These are phyloP conservation scores for Dactylellina sp. DNA, from an alignment of 2,329 filamentous ascomycete species.

Conservation along the genomic window DNA sequence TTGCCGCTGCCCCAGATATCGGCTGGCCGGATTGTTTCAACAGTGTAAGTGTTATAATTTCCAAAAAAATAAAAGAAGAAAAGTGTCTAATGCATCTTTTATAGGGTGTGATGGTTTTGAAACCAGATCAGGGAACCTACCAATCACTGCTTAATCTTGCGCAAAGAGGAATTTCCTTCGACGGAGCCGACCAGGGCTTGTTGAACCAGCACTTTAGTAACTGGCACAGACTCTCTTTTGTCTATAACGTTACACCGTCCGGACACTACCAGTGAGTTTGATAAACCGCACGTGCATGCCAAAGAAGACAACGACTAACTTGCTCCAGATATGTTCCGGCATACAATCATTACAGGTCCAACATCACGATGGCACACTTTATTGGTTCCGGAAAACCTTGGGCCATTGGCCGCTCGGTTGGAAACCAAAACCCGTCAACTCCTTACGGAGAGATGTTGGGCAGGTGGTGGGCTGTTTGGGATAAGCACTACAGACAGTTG, in stretches of 20 bases:
- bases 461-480: conserved; percentile 95
- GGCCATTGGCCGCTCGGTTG: conserved; percentile 73
- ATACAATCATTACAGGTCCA: conserved; percentile 90
- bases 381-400: conserved; percentile 94
- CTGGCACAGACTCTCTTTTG: conserved; percentile 90
- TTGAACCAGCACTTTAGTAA: conserved; percentile 92
- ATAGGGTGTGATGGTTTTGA: conserved; percentile 86
- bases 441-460: conserved; percentile 86
- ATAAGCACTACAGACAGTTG: conserved; percentile 77
- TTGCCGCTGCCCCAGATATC: conserved; percentile 87
- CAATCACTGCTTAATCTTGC: conserved; percentile 86
- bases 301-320: conserved; percentile 6
- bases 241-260: conserved; percentile 96
- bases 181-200: conserved; percentile 94
- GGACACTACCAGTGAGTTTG: conserved; percentile 85
- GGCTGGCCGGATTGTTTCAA: conserved; percentile 99
- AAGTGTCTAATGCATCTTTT: not conserved
- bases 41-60: conserved; percentile 66
- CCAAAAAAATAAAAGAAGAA: not conserved
- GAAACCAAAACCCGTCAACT: conserved; percentile 65
- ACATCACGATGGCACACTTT: conserved; percentile 92
- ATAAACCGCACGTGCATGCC: too few species aligned
- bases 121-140: conserved; percentile 87
- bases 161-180: conserved; percentile 88
- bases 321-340: conserved; percentile 79